Evolutionary conservation across 805 yeast species (phyloP).

Genomic region (Saccharomycopsis amapae): DNA sequence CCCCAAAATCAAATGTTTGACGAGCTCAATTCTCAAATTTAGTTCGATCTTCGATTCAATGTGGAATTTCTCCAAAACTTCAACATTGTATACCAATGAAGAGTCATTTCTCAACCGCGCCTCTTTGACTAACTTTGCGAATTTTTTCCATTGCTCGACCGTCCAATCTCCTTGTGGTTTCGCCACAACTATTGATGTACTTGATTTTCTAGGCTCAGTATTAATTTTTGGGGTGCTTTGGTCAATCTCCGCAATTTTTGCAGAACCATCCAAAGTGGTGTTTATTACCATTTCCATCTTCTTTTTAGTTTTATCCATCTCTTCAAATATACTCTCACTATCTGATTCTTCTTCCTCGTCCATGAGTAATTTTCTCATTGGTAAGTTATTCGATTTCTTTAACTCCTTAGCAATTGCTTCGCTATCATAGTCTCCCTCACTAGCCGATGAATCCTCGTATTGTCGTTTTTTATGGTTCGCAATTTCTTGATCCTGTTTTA

Average conservation of each 20-base stretch:
- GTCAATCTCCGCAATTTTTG: too few relatives aligned
- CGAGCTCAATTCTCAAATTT: conserved; percentile 11
- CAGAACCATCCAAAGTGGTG: neutral
- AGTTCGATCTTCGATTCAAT: conserved; percentile 5
- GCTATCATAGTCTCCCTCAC: too few relatives aligned
- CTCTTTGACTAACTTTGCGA: conserved; percentile 10
- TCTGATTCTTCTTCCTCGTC: too few relatives aligned
- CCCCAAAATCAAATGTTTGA: conserved; percentile 1
- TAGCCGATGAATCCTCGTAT: too few relatives aligned
- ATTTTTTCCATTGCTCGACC: conserved; percentile 7
- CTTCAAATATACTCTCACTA: neutral
- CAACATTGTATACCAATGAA: conserved; percentile 5
- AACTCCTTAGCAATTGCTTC: too few relatives aligned
- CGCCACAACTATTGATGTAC: neutral
- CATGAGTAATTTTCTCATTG: too few relatives aligned
- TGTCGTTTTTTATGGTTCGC: too few relatives aligned
- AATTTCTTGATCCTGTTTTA: too few relatives aligned
- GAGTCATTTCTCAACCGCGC: conserved; percentile 6
- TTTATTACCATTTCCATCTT: neutral
- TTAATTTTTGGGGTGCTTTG: too few relatives aligned
- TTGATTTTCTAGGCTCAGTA: neutral
- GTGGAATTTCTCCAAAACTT: conserved; percentile 4
- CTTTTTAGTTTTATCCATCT: neutral
- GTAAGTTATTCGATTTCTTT: too few relatives aligned
- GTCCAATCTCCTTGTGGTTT: conserved; percentile 7